Evolutionary conservation across 1,139 yeast genomes (phyloP), one percentile per base, ranked within the genome.

Genomic region (Pichia sp.): DNA sequence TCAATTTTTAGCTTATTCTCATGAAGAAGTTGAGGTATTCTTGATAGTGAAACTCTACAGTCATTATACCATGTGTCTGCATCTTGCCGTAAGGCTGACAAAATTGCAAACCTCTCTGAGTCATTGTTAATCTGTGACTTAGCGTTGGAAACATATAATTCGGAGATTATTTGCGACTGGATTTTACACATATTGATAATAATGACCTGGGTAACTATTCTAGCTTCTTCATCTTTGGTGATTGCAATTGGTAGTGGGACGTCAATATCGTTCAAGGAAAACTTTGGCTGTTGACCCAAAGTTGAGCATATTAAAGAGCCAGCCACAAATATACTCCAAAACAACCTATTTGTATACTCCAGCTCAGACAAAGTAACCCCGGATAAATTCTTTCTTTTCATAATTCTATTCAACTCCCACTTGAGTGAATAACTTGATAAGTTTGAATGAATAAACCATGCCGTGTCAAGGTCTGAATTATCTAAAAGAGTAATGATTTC

Each of bases 361-460:
- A 68, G 65, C 45, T 74, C 75, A 8, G 64, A 62, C 0, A 67
- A 59, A 6, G 71, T 63, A 64, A 67, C 60, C 3, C 54, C 61
- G 47, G 63, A 63, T 40, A 63, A 59, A 34, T 67, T 68, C 10
- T 59, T 61, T 4, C 64, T 64, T 5, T 71, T 61, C 3, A 74
- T 56, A 30, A 68, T 70, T 49, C 75, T 71, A 60, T 78, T 74
- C 8, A 56, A 31, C 6, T 23, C 41, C 50, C 50, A 56, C 42
- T 54, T 54, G 19, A 42, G n/a, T 1, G 57, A n/a, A 45, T 40
- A 52, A 15, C 30, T 51, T 5, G 57, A 47, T 29, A 77, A 63
- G n/a, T 75, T 64, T 0, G 82, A 81, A 57, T 76, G 72, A 15
- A 78, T 72, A 41, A 78, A 76, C 81, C 81, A 78, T 0, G 79